phyloP scores from a whole-genome alignment of 2,329 filamentous ascomycete species.

The Monilinia laxa region DNA sequence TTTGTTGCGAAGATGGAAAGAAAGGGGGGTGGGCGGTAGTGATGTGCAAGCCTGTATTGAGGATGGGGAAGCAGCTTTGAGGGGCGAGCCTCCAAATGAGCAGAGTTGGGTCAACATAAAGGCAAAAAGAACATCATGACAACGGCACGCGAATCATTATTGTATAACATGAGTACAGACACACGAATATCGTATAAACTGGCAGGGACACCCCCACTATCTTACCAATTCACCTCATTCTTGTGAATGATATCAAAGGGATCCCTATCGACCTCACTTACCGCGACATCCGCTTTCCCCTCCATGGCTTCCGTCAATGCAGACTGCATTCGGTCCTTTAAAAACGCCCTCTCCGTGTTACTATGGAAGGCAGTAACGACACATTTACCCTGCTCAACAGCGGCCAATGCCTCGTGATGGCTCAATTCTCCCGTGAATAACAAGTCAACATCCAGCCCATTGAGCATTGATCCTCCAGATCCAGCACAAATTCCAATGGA shows the following conservation, averaged over 20 bases:
- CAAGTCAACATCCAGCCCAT: constrained; percentile 69
- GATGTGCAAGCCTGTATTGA: constrained; percentile 41
- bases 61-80: constrained; percentile 40
- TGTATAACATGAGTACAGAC: neutral
- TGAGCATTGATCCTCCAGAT: constrained; percentile 76
- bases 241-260: constrained; percentile 72
- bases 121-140: constrained; percentile 26
- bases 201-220: constrained; percentile 9
- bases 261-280: constrained; percentile 81
- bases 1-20: constrained; percentile 39
- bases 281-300: constrained; percentile 60
- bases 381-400: constrained; percentile 77
- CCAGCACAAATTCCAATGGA: constrained; percentile 87
- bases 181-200: neutral
- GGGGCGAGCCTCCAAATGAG: constrained; percentile 32
- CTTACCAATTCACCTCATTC: constrained; percentile 22
- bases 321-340: constrained; percentile 67
- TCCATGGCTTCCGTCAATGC: constrained; percentile 61
- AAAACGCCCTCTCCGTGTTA: constrained; percentile 85
- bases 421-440: constrained; percentile 90
- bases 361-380: constrained; percentile 89
- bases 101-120: constrained; percentile 33
- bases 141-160: neutral
- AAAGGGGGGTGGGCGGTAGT: constrained; percentile 39
- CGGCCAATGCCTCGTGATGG: constrained; percentile 87